These are phyloP conservation scores for Dichomitus squalens DNA, from an alignment of 1,284 basidiomycete species.

Conservation along the genomic window DNA sequence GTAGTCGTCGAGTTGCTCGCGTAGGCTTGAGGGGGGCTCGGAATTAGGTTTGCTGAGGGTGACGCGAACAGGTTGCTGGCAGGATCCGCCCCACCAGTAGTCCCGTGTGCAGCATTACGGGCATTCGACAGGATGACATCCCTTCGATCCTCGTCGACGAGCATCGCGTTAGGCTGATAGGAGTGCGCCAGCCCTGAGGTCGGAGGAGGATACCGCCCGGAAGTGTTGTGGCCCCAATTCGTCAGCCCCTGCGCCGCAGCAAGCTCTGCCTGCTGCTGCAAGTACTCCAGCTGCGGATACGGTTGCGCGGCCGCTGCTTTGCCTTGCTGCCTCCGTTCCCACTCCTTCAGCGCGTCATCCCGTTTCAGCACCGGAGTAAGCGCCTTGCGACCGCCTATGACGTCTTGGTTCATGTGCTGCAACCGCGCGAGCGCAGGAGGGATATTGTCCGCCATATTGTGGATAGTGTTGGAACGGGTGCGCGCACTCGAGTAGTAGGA, in stretches of 20 bases:
- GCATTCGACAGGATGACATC: conserved; percentile 77
- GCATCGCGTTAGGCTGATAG: conserved; percentile 56
- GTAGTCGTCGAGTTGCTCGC: conserved; percentile 49
- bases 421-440: conserved; percentile 89
- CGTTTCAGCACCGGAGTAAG: conserved; percentile 88
- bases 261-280: conserved; percentile 91
- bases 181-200: conserved; percentile 73
- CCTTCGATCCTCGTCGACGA: conserved; percentile 66
- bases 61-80: conserved; percentile 46
- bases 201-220: conserved; percentile 55
- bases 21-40: conserved; percentile 76
- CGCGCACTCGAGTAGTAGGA: conserved; percentile 68
- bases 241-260: conserved; percentile 62
- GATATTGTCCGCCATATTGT: conserved; percentile 85
- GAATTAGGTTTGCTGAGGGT: conserved; percentile 50
- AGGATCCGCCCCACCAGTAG: conserved; percentile 37
- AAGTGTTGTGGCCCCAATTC: conserved; percentile 47
- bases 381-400: conserved; percentile 79
- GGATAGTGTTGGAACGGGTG: conserved; percentile 87
- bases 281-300: conserved; percentile 85
- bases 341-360: conserved; percentile 88
- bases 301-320: conserved; percentile 67
- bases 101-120: conserved; percentile 57
- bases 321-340: conserved; percentile 81
- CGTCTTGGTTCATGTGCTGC: conserved; percentile 88